Evolutionary conservation across 1,284 basidiomycete species (phyloP), one percentile per base, ranked within the genome.

Genomic region (Moesziomyces globuligerus): DNA sequence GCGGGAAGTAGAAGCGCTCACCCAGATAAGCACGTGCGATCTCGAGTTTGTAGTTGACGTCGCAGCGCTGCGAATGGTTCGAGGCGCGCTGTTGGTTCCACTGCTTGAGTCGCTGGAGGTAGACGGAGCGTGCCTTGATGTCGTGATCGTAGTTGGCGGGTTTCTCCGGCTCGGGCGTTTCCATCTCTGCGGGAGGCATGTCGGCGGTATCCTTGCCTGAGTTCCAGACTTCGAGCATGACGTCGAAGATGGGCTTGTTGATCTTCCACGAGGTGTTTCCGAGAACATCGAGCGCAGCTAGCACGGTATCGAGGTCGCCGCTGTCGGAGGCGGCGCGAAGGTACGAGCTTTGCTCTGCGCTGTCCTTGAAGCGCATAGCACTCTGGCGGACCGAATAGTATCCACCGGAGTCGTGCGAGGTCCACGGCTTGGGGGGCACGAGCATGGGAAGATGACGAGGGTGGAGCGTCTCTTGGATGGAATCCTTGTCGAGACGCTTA

Each of bases 361-460:
- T 91, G 48, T 96, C 92, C 83, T 96, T 96, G 85, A 90, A 94
- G 4, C 94, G 91, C 93, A 98, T 97, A 37, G 74, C 74, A 37
- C 65, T 72, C 45, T 72, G 77, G 21, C 67, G 66, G 29, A 74
- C 68, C 28, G 74, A 74, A 29, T 94, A 84, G 83, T 98, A 98
- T 2, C 91, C 93, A 15, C 95, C 96, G 39, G 90, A 86, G 61
- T 91, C 88, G 76, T 89, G 87, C 55, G 85, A 86, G 1, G 90
- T 82, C 95, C 95, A 98, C 0, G 91, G 91, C 73, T 90, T 90
- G 1, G 96, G 95, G 58, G 89, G 90, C 21, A 96, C 88, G 2
- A 98, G 87, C 95, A 98, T 98, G 8, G 95, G 95, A 42, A 98
- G 86, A 82, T 96, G 92, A 8, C 94, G 90, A 15, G 95, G 93